Evolutionary conservation across 208 protist genomes (phyloP).

Genomic region (Leishmania arabica): DNA sequence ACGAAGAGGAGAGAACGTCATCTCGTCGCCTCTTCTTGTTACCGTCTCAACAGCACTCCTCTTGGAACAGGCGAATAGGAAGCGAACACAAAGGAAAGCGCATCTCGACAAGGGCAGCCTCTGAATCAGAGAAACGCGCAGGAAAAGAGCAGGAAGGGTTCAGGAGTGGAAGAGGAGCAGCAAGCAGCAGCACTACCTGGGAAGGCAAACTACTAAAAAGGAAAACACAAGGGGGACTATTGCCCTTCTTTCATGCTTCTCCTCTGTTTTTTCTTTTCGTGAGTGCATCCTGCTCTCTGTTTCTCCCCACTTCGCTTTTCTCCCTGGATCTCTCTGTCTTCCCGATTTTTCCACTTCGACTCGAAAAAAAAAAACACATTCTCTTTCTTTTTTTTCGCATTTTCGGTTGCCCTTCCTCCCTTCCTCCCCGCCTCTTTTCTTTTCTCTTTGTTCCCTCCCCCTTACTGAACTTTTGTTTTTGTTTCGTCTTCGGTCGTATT

Average conservation of each 20-base stretch:
- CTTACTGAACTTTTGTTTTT: not conserved
- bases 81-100: not conserved
- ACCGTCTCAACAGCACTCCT: not conserved
- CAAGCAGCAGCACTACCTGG: not conserved
- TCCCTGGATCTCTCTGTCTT: not conserved
- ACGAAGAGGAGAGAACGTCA: not conserved
- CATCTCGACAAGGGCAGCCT: not conserved
- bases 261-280: constrained; percentile 1
- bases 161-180: not conserved
- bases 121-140: not conserved
- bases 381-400: not conserved
- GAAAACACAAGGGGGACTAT: not conserved
- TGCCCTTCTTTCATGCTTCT: not conserved
- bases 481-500: constrained; percentile 1
- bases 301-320: not conserved
- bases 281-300: not conserved
- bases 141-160: not conserved
- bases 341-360: not conserved
- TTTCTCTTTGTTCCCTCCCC: not conserved
- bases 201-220: not conserved
- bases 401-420: not conserved
- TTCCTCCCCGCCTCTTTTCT: not conserved
- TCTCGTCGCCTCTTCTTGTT: not conserved
- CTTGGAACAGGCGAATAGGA: not conserved
- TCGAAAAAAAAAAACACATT: not conserved